Evolutionary conservation across 148 eudicot species (phyloP), one percentile per base, ranked within the genome.

Genomic region (Chenopodium album): DNA sequence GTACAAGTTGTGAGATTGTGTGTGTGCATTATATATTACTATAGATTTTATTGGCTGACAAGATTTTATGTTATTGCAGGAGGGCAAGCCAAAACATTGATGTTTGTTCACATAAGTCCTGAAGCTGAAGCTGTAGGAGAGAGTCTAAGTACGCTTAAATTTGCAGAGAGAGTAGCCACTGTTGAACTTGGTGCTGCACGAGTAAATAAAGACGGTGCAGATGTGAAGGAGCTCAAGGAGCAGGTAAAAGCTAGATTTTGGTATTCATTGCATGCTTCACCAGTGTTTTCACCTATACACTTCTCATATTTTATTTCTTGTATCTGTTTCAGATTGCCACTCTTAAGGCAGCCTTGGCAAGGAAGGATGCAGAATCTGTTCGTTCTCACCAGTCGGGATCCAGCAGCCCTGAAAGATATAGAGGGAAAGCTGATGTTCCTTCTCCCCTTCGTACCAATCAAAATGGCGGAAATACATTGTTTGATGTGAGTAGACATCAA

Each of bases 161-260:
- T 96, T 88, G 99, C 99, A 26, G 99, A 96, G 84, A 90, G 99
- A 70, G 99, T 96, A 54, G 91, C 98, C 26, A 94, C 99, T 48
- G 99, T 96, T 72, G 98, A 96, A 86, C 99, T 96, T 71, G 99
- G 99, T 77, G 97, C 98, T 83, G 98, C 99, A 67, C 92, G 90
- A 76, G 90, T 94, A 71, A 94, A 96, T 79, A 96, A 91, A 86
- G 98, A 92, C 72, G 67, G 88, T 50, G 59, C 93, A 85, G 98
- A 96, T 85, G 97, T 92, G 59, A 96, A 92, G 83, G 99, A 94
- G 77, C 99, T 96, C 50, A 96, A 89, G 87, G 99, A 96, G 80
- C 98, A 94, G 98, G 99, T 86, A 79, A 44, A 77, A 50, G 16
- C 44, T 29, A 17, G 29, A 22, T 78, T 9, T 52, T 41, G 54